Conservation (phyloP, 176 grass and related monocot species). For the Panicum miliaceum region DNA sequence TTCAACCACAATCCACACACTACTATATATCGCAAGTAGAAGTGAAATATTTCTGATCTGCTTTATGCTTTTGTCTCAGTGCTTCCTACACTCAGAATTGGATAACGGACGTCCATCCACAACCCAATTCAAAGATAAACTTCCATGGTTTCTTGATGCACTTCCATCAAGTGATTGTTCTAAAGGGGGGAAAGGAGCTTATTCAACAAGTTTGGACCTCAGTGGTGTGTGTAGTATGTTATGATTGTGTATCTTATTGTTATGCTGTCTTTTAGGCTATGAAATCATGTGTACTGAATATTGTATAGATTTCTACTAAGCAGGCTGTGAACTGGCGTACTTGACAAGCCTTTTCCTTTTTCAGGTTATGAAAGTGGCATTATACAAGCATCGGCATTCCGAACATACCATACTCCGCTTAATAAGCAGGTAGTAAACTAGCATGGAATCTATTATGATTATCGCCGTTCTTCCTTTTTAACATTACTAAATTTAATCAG, state of each 20-base stretch:
- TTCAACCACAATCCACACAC: constrained; percentile 23
- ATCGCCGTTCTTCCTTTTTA: constrained; percentile 11
- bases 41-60: constrained; percentile 42
- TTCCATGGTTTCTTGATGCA: constrained; percentile 99
- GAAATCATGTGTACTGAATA: constrained; percentile 29
- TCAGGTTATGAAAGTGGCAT: constrained; percentile 81
- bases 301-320: constrained; percentile 27
- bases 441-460: constrained; percentile 24
- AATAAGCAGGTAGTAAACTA: constrained; percentile 88
- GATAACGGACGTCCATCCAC: constrained; percentile 86
- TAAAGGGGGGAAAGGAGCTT: constrained; percentile 97
- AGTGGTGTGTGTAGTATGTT: constrained; percentile 63
- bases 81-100: constrained; percentile 78
- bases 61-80: constrained; percentile 66
- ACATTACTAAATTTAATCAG: constrained; percentile 37
- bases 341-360: constrained; percentile 41
- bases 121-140: constrained; percentile 80
- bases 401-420: constrained; percentile 96
- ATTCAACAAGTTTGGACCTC: constrained; percentile 90
- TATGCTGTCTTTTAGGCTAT: constrained; percentile 22
- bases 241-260: constrained; percentile 33
- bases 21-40: constrained; percentile 19
- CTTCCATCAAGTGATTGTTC: constrained; percentile 95
- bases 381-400: constrained; percentile 83
- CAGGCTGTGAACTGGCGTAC: background rate